Conservation (phyloP, 345 rosid species). For the Citrus inodora region DNA sequence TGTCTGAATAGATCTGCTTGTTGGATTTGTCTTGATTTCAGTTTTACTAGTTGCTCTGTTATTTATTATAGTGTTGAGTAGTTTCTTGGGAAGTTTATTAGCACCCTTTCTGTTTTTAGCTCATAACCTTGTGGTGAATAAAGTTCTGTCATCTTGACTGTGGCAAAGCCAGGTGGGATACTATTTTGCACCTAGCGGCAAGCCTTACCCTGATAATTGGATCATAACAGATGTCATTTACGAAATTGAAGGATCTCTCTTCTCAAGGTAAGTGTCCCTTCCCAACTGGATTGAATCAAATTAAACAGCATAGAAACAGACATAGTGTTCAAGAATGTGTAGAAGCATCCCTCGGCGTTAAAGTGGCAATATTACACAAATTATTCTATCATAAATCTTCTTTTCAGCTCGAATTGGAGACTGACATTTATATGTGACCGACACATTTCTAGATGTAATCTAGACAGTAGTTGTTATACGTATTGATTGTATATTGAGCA, state of each 20-base stretch:
- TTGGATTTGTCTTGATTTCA: background rate
- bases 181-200: slow-evolving; percentile 95
- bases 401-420: background rate
- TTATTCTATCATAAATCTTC: background rate
- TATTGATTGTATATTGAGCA: background rate
- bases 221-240: slow-evolving; percentile 88
- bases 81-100: slow-evolving; percentile 1
- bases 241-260: slow-evolving; percentile 82
- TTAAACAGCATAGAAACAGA: background rate
- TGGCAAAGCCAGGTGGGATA: slow-evolving; percentile 75
- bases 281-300: background rate
- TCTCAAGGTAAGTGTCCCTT: slow-evolving; percentile 53
- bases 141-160: slow-evolving; percentile 27
- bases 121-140: slow-evolving; percentile 1
- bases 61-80: too few species aligned
- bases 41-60: background rate
- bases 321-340: background rate
- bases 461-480: background rate
- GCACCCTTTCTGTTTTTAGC: background rate
- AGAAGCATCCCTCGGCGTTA: background rate
- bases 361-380: background rate
- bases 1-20: slow-evolving; percentile 11
- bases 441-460: background rate
- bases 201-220: slow-evolving; percentile 99
- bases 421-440: background rate